phyloP scores from a whole-genome alignment of 2,329 filamentous ascomycete species.

The Lecanicillium sp. region DNA sequence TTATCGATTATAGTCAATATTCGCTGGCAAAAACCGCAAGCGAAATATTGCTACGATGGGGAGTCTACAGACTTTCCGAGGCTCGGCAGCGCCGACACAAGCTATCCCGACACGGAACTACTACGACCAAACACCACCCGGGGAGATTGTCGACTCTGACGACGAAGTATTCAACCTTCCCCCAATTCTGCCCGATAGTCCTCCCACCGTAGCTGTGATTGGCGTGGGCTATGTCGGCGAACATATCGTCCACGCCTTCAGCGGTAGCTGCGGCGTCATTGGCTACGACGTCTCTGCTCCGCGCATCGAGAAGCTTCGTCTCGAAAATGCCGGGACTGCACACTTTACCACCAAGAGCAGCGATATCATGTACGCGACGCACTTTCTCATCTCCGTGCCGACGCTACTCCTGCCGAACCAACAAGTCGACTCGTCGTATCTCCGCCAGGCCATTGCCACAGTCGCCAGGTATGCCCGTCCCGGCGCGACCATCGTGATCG shows the following conservation, averaged over 20 bases:
- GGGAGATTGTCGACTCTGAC: conserved; percentile 25
- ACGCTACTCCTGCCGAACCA: conserved; percentile 42
- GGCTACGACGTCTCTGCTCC: conserved; percentile 42
- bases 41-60: too few relatives aligned
- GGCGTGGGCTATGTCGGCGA: conserved; percentile 49
- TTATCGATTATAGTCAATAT: too few relatives aligned
- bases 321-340: conserved; percentile 23
- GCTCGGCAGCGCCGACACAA: too few relatives aligned
- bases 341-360: conserved; percentile 32
- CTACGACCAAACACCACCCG: conserved; percentile 30
- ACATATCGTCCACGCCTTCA: conserved; percentile 41
- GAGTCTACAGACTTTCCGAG: too few relatives aligned
- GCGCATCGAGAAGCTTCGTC: conserved; percentile 30
- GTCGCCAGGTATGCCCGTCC: conserved; percentile 35
- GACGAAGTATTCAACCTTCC: conserved; percentile 12
- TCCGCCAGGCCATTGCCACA: conserved; percentile 37
- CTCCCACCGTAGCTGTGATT: conserved; percentile 40
- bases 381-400: conserved; percentile 49
- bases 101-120: too few relatives aligned
- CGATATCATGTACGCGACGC: conserved; percentile 37
- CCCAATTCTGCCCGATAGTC: conserved; percentile 18
- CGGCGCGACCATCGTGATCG: conserved; percentile 44
- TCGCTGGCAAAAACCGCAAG: too few relatives aligned
- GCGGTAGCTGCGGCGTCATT: conserved; percentile 33
- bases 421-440: conserved; percentile 41